Conservation (phyloP, 2,329 filamentous ascomycete species). For the Ascosphaera apis region DNA sequence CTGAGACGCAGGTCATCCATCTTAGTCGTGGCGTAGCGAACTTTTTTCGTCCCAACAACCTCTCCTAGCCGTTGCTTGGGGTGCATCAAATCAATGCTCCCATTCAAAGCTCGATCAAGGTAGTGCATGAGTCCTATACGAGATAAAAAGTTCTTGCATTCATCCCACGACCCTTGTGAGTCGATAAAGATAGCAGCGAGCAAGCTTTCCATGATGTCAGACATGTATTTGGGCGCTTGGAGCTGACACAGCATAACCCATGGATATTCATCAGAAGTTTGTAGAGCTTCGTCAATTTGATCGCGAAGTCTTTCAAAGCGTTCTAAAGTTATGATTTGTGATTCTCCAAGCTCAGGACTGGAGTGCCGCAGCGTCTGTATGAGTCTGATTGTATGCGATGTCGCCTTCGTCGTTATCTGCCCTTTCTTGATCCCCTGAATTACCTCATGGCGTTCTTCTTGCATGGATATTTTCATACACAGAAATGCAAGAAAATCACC, state of each 20-base stretch:
- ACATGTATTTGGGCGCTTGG: conserved; percentile 52
- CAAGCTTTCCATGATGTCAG: conserved; percentile 59
- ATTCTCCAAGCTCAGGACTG: conserved; percentile 20
- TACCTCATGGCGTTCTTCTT: conserved; percentile 6
- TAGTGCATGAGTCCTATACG: conserved; percentile 41
- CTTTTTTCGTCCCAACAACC: conserved; percentile 27
- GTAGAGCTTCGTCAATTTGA: conserved; percentile 28
- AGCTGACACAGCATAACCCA: conserved; percentile 50
- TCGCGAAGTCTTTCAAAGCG: conserved; percentile 28
- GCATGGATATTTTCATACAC: conserved; percentile 31
- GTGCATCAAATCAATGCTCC: conserved; percentile 31
- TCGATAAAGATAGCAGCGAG: conserved; percentile 73
- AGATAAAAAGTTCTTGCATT: conserved; percentile 37
- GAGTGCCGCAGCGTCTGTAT: conserved; percentile 48
- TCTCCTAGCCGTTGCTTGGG: conserved; percentile 47
- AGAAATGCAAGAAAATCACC: conserved; percentile 58
- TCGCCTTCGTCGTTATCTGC: conserved; percentile 9
- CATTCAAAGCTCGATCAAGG: conserved; percentile 35
- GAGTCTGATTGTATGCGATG: conserved; percentile 23
- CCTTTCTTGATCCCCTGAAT: conserved; percentile 1
- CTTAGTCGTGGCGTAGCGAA: conserved; percentile 26
- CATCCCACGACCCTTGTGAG: conserved; percentile 33
- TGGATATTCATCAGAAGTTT: conserved; percentile 36
- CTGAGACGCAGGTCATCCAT: conserved; percentile 4
- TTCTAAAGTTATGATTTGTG: conserved; percentile 22